phyloP scores from a whole-genome alignment of 2,329 filamentous ascomycete species.

The Cryphonectria naterciae region DNA sequence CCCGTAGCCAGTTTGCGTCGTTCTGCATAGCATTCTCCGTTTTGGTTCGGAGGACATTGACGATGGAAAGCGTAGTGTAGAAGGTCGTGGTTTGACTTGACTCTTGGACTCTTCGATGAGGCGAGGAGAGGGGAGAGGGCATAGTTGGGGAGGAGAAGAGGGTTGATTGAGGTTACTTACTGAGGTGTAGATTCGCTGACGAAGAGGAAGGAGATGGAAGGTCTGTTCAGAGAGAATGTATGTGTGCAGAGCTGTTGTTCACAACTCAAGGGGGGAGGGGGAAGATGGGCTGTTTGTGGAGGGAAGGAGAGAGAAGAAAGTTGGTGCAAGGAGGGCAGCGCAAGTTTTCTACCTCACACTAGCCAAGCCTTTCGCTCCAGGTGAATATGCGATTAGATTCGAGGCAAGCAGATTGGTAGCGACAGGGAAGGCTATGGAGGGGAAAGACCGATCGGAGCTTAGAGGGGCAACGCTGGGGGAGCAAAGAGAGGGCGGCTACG shows the following conservation, averaged over 20 bases:
- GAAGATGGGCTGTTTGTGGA: slow-evolving; percentile 13
- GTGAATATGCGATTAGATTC: slow-evolving; percentile 18
- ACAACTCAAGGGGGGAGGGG: slow-evolving; percentile 14
- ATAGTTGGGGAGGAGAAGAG: slow-evolving; percentile 1
- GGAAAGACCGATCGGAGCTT: slow-evolving; percentile 21
- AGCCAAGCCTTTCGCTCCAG: slow-evolving; percentile 26
- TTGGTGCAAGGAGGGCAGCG: slow-evolving; percentile 8
- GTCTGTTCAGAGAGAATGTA: slow-evolving; percentile 4
- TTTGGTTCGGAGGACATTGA: slow-evolving; percentile 10
- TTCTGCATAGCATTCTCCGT: slow-evolving; percentile 2
- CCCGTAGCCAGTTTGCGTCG: neutral
- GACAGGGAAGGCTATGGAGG: slow-evolving; percentile 4
- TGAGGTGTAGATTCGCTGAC: neutral
- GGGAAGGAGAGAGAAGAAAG: slow-evolving; percentile 10
- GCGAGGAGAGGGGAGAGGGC: slow-evolving; percentile 1
- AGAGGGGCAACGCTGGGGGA: slow-evolving; percentile 21
- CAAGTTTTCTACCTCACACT: slow-evolving; percentile 10
- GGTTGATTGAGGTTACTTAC: slow-evolving; percentile 20
- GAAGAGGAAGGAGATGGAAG: neutral
- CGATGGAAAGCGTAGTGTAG: neutral
- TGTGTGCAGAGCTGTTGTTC: slow-evolving; percentile 2
- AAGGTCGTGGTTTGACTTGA: slow-evolving; percentile 12
- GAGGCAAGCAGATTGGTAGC: slow-evolving; percentile 14
- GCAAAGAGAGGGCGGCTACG: neutral
- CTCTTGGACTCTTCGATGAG: slow-evolving; percentile 20